Base-by-base conservation (phyloP, 805 yeast genomes). In the Candida dendrica region DNA sequence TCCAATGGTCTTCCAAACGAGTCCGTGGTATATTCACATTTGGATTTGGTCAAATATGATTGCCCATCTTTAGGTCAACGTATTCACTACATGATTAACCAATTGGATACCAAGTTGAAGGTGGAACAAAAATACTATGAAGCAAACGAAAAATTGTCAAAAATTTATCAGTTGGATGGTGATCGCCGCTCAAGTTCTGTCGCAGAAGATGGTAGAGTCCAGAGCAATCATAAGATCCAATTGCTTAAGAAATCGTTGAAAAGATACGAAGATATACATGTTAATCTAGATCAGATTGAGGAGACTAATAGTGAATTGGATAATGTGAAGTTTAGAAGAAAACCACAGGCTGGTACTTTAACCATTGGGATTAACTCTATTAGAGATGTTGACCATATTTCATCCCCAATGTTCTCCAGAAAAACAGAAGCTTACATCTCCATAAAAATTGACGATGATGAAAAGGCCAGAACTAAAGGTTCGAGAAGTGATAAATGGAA, bases 1-100 rank as follows among this genome's bases (percentile, higher is more conserved):
- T 77, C 82, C 1, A 59, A 74, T 1, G 58, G 55, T 15, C n/a
- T 27, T 11, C 50, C 61, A 15, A 29, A 26, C 17, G 59, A 61
- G 1, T 53, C 53, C 24, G 70, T 64, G 36, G 55, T 58, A 19
- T 84, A 74, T 55, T 76, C 91, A 0, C 72, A 85, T 17, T 67
- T 85, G 50, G 98, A 93, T 60, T 70, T 93, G 43, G 74, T 88
- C 58, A 89, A 89, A 53, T 89, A 88, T 57, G 97, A 93, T 55
- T 86, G 96, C 52, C 96, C 97, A 1, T 86, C 95, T 0, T 68
- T 93, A 51, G 96, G 97, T 10, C 96, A 93, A 54, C 77, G 93
- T 48, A 93, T 93, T 56, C 96, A 88, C 63, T 81, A 86, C 53
- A 90, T 93, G 98, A 74, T 91, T 42, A 97, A 90, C 64, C 95